Percentiles rank a stretch among this genome's conserved stretches.
Conservation (phyloP, 352 stramenopile species). For the Pythium brassicae region DNA sequence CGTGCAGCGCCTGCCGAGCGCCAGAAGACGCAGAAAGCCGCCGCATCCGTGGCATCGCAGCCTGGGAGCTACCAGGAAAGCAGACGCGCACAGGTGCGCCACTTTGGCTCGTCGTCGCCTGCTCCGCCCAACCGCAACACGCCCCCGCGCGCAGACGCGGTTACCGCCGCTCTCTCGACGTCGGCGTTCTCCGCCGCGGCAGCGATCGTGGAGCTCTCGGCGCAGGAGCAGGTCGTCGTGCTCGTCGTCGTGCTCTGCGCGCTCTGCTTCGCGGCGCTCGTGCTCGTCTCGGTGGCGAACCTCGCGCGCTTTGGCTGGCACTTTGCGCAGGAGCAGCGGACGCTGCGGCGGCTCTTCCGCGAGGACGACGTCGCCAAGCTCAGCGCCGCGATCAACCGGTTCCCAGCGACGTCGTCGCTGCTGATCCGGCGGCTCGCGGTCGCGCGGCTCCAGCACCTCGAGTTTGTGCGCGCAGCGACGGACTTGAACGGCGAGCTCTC, state of each 20-base stretch:
- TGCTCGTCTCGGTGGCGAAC: conserved; percentile 27
- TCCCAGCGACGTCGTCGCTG: conserved; percentile 29
- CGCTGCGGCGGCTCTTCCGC: conserved; percentile 36
- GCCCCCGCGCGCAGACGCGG: neutral
- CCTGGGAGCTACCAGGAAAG: too few relatives aligned
- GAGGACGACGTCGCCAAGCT: conserved; percentile 21
- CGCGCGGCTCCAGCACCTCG: conserved; percentile 40
- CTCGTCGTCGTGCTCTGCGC: conserved; percentile 46
- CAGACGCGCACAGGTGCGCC: too few relatives aligned
- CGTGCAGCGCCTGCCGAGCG: too few relatives aligned
- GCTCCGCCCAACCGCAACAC: neutral
- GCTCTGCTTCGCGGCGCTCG: conserved; percentile 33
- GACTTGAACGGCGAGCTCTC: conserved; percentile 30
- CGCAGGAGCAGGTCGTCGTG: conserved; percentile 55
- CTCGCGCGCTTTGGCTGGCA: conserved; percentile 40
- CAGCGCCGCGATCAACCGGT: conserved; percentile 27
- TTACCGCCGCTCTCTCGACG: neutral
- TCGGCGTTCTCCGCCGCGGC: conserved; percentile 8
- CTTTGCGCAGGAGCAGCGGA: conserved; percentile 33
- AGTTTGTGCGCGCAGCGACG: conserved; percentile 29
- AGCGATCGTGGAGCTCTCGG: conserved; percentile 44
- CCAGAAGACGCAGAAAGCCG: too few relatives aligned
- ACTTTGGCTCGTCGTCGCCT: too few relatives aligned
- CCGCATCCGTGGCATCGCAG: too few relatives aligned
- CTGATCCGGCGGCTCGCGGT: conserved; percentile 44